Evolutionary conservation across 805 yeast species (phyloP).

Genomic region (Hanseniaspora lindneri): DNA sequence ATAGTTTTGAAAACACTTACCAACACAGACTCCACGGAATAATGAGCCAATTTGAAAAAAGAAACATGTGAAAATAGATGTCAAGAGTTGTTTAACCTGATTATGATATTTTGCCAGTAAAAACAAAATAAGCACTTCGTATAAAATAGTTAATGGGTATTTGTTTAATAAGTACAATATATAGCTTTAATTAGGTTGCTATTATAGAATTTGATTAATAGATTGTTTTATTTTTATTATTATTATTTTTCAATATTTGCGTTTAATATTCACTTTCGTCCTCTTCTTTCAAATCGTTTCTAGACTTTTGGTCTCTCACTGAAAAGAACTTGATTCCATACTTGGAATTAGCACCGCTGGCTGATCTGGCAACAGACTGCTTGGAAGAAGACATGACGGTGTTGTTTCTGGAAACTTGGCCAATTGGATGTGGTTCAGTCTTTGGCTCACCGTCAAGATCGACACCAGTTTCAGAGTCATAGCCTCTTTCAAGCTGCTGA

Average conservation of each 20-base stretch:
- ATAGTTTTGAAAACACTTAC: constrained; percentile 16
- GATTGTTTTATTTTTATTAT: constrained; percentile 13
- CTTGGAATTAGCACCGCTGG: constrained; percentile 23
- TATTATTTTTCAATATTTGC: too few relatives aligned
- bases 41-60: too few relatives aligned
- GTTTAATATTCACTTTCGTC: constrained; percentile 24
- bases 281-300: constrained; percentile 34
- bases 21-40: too few relatives aligned
- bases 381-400: constrained; percentile 15
- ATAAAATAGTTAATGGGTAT: too few relatives aligned
- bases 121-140: too few relatives aligned
- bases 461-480: neutral
- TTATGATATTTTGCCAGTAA: too few relatives aligned
- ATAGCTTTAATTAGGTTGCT: too few relatives aligned
- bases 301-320: constrained; percentile 41
- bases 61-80: too few relatives aligned
- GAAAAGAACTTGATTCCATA: constrained; percentile 66
- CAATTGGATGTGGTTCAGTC: constrained; percentile 13
- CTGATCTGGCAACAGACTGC: constrained; percentile 18
- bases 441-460: constrained; percentile 13
- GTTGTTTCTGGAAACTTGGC: constrained; percentile 15
- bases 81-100: too few relatives aligned
- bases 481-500: neutral
- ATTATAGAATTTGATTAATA: too few relatives aligned
- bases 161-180: too few relatives aligned